These are phyloP conservation scores for Rhynchosporium agropyri DNA, from an alignment of 2,329 filamentous ascomycete species.

Conservation along the genomic window DNA sequence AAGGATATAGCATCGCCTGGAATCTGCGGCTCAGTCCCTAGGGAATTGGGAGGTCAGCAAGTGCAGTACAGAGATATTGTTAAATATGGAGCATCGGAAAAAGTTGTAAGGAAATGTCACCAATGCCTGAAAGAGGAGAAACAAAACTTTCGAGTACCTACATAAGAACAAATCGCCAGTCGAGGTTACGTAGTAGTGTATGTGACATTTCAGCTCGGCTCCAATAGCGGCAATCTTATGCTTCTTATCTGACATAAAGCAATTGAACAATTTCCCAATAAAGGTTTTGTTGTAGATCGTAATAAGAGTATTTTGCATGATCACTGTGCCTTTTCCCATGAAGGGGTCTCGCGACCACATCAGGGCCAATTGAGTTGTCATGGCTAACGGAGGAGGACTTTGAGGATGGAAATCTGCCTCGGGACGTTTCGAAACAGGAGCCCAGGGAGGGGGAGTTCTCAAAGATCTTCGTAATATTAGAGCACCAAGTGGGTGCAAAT, in stretches of 20 bases:
- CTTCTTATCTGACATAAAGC: constrained; percentile 6
- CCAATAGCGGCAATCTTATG: constrained; percentile 11
- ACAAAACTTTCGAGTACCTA: not conserved
- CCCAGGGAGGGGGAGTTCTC: not conserved
- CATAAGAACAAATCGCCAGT: constrained; percentile 23
- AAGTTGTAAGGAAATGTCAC: not conserved
- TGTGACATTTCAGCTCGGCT: constrained; percentile 14
- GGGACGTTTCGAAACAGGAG: not conserved
- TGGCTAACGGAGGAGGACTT: not conserved
- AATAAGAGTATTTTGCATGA: not conserved
- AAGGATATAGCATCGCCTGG: constrained; percentile 4
- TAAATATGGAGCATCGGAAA: not conserved
- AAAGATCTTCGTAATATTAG: not conserved
- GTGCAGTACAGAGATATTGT: not conserved
- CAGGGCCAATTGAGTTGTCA: not conserved
- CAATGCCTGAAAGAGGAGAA: not conserved
- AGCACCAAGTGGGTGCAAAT: not conserved
- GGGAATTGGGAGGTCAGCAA: not conserved
- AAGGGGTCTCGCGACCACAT: constrained; percentile 12
- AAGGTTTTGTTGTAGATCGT: not conserved
- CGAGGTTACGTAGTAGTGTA: constrained; percentile 7
- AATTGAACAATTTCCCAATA: not conserved
- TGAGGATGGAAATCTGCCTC: not conserved
- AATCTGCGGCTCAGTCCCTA: constrained; percentile 7
- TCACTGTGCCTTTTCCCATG: constrained; percentile 4